Evolutionary conservation across 75 land plant species (phyloP), one percentile per base, ranked within the genome.

Genomic region (Sequoia sempervirens): DNA sequence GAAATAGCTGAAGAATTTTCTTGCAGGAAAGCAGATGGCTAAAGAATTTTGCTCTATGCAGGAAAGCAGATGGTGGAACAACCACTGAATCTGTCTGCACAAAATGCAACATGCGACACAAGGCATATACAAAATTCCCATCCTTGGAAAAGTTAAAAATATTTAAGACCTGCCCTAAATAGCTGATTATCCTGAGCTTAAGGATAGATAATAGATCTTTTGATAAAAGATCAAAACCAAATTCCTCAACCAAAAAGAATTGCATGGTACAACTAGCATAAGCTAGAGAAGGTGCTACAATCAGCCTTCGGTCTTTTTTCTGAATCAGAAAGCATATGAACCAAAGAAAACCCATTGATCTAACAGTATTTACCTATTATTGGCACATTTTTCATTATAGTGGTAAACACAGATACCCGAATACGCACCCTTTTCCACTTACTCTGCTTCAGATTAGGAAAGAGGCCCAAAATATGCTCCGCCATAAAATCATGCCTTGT

Each of bases 401-500:
- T 45, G 46, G 80, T 78, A 28, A 78, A 78, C 9, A 45, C 43
- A 5, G 80, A 78, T 45, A 78, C 1, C 43, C 50, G 46, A 78
- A 78, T 78, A 30, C 80, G 82, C 30, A 80, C 64, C 37, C 69
- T 54, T 40, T 81, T 61, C 83, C 86, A 87, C 80, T 86, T 89
- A 56, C 84, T 84, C 37, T 56, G 36, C 13, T 72, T 83, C 38
- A 93, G 11, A 45, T 90, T 89, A 32, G 94, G 97, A 78, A 85
- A 93, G 6, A 90, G 86, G 20, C 86, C 89, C 72, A 94, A 85
- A n/a, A 95, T 88, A 54, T 94, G 89, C 61, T 91, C 89, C 3
- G 88, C 87, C 93, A 90, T 95, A 85, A 95, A 94, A 85, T 95
- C 97, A 40, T 94, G 97, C 72, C 97, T 82, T 34, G 97, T 95